Evolutionary conservation across 106 monocot genomes (phyloP), one percentile per base, ranked within the genome.

Genomic region (Posidonia australis): DNA sequence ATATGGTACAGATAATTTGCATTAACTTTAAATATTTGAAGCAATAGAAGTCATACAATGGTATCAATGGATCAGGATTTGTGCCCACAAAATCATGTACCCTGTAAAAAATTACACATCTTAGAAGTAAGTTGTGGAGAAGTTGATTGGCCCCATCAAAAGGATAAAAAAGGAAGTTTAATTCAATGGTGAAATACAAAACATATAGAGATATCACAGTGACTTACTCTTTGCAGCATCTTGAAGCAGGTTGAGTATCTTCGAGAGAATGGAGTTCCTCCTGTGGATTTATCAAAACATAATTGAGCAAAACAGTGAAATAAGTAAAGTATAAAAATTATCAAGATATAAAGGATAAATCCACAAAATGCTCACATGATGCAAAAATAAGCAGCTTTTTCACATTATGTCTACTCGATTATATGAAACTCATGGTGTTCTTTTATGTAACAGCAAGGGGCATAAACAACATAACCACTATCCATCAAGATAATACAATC

Each of bases 171-270:
- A n/a, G n/a, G n/a, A n/a, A n/a, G n/a, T n/a, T n/a, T n/a, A n/a
- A n/a, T n/a, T n/a, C n/a, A n/a, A n/a, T n/a, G n/a, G n/a, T n/a
- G n/a, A n/a, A n/a, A n/a, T n/a, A n/a, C n/a, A n/a, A n/a, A n/a
- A n/a, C n/a, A n/a, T n/a, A n/a, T n/a, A n/a, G n/a, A n/a, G n/a
- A n/a, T n/a, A 27, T 10, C 21, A 16, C n/a, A n/a, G n/a, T 2
- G 0, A 26, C 72, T 67, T 87, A 87, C 87, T 80, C 77, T 78
- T 76, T 81, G 76, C 87, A 87, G 69, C 77, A 77, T 75, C 43
- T 64, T n/a, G 77, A 83, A 70, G 77, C 87, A 58, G 87, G 58
- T 26, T 44, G 75, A 62, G 72, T 67, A 47, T 48, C 78, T 44
- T 86, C 81, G 20, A 86, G 72, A 24, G 82, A 79, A 55, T 67